Conservation (phyloP, 2,329 filamentous ascomycete genomes). For the Gaeumannomyces sp. region DNA sequence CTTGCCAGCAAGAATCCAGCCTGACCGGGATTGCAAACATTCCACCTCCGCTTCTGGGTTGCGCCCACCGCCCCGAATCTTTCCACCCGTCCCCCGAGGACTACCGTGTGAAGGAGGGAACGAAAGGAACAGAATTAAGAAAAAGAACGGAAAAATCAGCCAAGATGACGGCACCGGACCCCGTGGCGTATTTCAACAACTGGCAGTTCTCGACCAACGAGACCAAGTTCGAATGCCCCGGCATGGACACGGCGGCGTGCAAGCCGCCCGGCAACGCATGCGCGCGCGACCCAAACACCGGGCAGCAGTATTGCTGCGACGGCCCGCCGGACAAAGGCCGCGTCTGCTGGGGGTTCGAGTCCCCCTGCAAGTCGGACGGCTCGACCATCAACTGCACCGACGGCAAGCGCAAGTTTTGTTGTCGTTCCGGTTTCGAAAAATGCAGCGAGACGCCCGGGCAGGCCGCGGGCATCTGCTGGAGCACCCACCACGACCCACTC, state of each 20-base stretch:
- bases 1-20: neutral
- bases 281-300: conserved; percentile 16
- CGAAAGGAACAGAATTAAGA: neutral
- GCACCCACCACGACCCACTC: conserved; percentile 14
- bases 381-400: conserved; percentile 16
- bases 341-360: conserved; percentile 15
- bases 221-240: conserved; percentile 13
- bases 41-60: neutral
- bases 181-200: conserved; percentile 12
- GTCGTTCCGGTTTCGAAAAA: conserved; percentile 10
- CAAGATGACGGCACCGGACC: neutral
- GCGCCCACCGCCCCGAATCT: neutral
- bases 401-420: conserved; percentile 14
- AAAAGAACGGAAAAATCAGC: neutral
- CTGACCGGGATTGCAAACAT: neutral
- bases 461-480: conserved; percentile 17
- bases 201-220: conserved; percentile 17
- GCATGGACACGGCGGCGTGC: conserved; percentile 11
- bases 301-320: conserved; percentile 16
- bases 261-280: conserved; percentile 15
- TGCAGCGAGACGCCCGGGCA: conserved; percentile 14
- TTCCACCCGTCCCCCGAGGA: neutral
- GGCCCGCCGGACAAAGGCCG: neutral
- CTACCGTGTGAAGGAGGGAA: neutral
- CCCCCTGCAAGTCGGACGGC: conserved; percentile 14